Percentiles rank a stretch among this genome's conserved stretches.
These are phyloP conservation scores for Bruguiera parviflora DNA, from an alignment of 345 rosid genomes.

Conservation along the genomic window DNA sequence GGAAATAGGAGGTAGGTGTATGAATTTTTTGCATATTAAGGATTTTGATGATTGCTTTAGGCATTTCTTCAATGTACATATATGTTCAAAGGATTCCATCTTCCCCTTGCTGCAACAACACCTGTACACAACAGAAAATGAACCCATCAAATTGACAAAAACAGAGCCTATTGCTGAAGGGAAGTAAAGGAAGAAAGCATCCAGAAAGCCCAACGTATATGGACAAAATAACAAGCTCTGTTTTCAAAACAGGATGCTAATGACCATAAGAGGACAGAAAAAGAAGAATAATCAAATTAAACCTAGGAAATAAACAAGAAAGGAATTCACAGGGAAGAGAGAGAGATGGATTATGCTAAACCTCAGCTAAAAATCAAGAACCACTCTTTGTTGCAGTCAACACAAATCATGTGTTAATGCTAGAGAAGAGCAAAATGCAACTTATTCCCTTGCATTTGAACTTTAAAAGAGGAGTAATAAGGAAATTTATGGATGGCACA, in stretches of 20 bases:
- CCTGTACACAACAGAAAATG: slow-evolving; percentile 64
- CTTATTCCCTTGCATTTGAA: no score
- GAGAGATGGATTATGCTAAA: not conserved
- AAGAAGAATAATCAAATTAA: not conserved
- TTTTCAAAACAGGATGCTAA: slow-evolving; percentile 8
- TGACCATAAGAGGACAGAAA: not conserved
- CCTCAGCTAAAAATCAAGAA: no score
- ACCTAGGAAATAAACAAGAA: not conserved
- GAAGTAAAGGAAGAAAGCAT: slow-evolving; percentile 12
- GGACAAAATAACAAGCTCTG: not conserved
- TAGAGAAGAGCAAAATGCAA: no score
- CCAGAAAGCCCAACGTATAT: slow-evolving; percentile 6
- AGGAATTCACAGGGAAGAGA: not conserved
- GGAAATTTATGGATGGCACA: no score
- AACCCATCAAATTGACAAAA: slow-evolving; percentile 67
- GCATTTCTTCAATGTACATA: slow-evolving; percentile 55
- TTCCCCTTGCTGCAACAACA: slow-evolving; percentile 52
- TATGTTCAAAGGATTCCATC: slow-evolving; percentile 55
- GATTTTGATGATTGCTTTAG: slow-evolving; percentile 40
- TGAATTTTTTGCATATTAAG: slow-evolving; percentile 32
- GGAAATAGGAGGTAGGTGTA: slow-evolving; percentile 21
- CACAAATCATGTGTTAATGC: no score
- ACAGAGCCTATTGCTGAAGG: slow-evolving; percentile 16
- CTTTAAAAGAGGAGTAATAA: no score
- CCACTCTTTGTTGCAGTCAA: no score